phyloP scores from a whole-genome alignment of 2,329 filamentous ascomycete genomes.

The Xylaria sp. region DNA sequence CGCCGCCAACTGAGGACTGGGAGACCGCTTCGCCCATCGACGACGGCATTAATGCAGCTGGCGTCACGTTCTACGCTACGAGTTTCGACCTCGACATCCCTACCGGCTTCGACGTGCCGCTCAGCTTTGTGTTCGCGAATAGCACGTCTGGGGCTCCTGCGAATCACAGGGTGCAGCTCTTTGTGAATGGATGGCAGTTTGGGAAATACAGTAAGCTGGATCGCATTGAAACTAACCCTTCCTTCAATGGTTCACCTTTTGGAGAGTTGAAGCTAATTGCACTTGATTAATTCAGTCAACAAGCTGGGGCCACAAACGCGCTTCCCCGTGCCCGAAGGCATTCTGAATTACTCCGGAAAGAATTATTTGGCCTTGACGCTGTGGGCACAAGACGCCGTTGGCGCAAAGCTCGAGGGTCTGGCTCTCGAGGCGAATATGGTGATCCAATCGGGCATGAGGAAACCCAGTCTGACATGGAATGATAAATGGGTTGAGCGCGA shows the following conservation, averaged over 20 bases:
- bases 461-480: conserved; percentile 30
- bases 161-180: conserved; percentile 67
- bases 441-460: conserved; percentile 35
- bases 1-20: conserved; percentile 55
- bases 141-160: conserved; percentile 37
- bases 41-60: conserved; percentile 52
- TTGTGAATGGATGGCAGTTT: conserved; percentile 79
- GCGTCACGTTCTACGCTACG: conserved; percentile 64
- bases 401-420: conserved; percentile 60
- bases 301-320: conserved; percentile 76
- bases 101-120: conserved; percentile 61
- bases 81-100: conserved; percentile 62
- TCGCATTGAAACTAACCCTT: too few relatives aligned
- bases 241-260: neutral
- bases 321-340: conserved; percentile 75
- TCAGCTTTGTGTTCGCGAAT: conserved; percentile 64
- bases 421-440: conserved; percentile 30
- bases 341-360: conserved; percentile 71
- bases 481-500: conserved; percentile 29
- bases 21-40: conserved; percentile 45
- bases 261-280: conserved; percentile 9
- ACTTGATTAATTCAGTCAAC: conserved; percentile 12
- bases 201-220: conserved; percentile 46
- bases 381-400: conserved; percentile 67
- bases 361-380: conserved; percentile 73